Evolutionary conservation across 2,329 filamentous ascomycete species (phyloP).

Genomic region (Neurospora crassa): DNA sequence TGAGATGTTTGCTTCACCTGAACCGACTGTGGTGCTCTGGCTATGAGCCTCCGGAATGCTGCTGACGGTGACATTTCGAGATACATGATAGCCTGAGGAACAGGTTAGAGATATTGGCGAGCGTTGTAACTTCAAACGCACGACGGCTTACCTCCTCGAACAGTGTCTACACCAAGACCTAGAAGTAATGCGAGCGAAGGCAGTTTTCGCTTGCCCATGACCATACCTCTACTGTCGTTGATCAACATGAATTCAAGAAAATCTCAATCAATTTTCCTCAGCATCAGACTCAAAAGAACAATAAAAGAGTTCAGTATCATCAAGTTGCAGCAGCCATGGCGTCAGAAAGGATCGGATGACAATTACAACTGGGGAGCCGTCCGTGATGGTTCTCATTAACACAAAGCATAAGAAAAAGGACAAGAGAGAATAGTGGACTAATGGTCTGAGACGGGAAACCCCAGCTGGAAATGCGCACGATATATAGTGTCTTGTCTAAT

Average conservation of each 20-base stretch:
- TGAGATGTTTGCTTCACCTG: not conserved
- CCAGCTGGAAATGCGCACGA: not conserved
- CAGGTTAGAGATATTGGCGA: not conserved
- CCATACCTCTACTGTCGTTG: constrained; percentile 17
- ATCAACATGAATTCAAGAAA: not conserved
- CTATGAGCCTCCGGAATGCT: not conserved
- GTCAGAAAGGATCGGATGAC: not conserved
- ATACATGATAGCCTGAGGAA: not conserved
- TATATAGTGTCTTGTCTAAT: not conserved
- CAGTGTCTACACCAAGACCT: constrained; percentile 13
- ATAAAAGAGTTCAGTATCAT: constrained; percentile 6
- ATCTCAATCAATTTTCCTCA: constrained; percentile 9
- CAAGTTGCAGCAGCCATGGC: constrained; percentile 12
- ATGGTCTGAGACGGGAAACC: not conserved
- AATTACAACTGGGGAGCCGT: not conserved
- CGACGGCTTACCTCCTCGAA: constrained; percentile 14
- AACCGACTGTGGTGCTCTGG: not conserved
- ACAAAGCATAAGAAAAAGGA: not conserved
- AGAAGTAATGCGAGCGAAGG: constrained; percentile 19
- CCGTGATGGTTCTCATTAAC: not conserved
- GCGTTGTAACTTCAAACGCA: not conserved
- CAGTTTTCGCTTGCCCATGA: constrained; percentile 16
- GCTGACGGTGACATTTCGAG: not conserved
- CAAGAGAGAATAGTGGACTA: not conserved
- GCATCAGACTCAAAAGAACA: constrained; percentile 9